phyloP scores from a whole-genome alignment of 805 yeast species.

The Ogataea polymorpha region DNA sequence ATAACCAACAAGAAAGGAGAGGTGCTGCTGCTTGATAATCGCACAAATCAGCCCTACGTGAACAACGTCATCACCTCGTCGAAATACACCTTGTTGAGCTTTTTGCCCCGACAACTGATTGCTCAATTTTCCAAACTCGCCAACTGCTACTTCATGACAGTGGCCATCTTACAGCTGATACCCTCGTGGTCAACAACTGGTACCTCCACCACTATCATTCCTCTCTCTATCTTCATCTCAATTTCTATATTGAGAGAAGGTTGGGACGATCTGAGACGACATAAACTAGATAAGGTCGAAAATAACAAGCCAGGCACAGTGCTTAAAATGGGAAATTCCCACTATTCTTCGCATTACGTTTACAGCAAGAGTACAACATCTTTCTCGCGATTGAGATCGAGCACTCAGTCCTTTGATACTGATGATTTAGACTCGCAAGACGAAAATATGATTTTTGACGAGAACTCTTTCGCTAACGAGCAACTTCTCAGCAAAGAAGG shows the following conservation, averaged over 20 bases:
- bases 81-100: conserved; percentile 74
- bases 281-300: conserved; percentile 79
- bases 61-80: conserved; percentile 80
- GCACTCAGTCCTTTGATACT: conserved; percentile 24
- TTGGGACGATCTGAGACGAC: conserved; percentile 87
- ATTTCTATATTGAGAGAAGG: conserved; percentile 93
- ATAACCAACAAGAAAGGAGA: conserved; percentile 31
- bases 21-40: conserved; percentile 58
- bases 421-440: conserved; percentile 19
- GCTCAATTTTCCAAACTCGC: conserved; percentile 95
- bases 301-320: conserved; percentile 55
- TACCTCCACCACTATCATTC: conserved; percentile 88
- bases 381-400: conserved; percentile 26
- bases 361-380: conserved; percentile 30
- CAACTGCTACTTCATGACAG: conserved; percentile 82
- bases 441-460: conserved; percentile 11
- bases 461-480: conserved; percentile 26
- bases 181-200: conserved; percentile 99
- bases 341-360: conserved; percentile 12
- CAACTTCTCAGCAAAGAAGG: conserved; percentile 17
- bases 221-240: conserved; percentile 78
- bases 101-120: conserved; percentile 80
- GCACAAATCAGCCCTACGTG: conserved; percentile 58
- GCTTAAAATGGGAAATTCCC: conserved; percentile 24
- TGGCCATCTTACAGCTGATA: conserved; percentile 91